Base-by-base conservation (phyloP, 805 yeast species). In the Ogataea haglerorum region DNA sequence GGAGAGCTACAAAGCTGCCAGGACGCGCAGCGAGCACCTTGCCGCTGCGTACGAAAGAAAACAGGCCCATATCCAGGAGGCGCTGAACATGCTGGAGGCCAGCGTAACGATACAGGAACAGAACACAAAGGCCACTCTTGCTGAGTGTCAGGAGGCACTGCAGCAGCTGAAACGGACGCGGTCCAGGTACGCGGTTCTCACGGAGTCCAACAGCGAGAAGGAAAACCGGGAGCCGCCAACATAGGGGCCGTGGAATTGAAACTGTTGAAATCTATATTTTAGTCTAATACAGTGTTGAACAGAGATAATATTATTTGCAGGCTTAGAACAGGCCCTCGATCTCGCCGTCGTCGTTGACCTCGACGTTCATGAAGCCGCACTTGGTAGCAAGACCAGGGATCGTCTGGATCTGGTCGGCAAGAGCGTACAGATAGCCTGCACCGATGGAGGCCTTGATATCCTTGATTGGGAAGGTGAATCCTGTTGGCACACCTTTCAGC, bases 321-420 rank as follows among this genome's bases (percentile, higher is more conserved):
- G 16, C 14, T 46, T 71, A 90, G 61, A 90, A 90, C 61, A 90
- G 73, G 22, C 98, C 98, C 55, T 88, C 95, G 53, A 91, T 90
- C 59, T 89, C 89, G 43, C 98, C 99, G 23, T 76, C 73, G 23
- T 87, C 85, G 62, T 85, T 80, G 40, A 91, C 93, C 65, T 91
- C 99, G 44, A 91, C 96, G 59, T 90, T 86, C 96, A 91, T 87
- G 72, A 85, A 91, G 18, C 98, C 98, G 53, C 95, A 85, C 62
- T 86, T 90, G 8, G 98, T 91, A 42, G 97, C 95, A 59, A 91
- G 72, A 46, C 99, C 99, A 19, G 99, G 99, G 54, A 91, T 90
- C 19, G 99, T 91, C 82, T 85, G 89, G 57, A 91, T 91, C 66
- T 91, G 95, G 42, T 95, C 97, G 13, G 97, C 97, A 54, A 91